Evolutionary conservation across 495 filamentous ascomycete species (phyloP).

Genomic region (Cairneyella variabilis): DNA sequence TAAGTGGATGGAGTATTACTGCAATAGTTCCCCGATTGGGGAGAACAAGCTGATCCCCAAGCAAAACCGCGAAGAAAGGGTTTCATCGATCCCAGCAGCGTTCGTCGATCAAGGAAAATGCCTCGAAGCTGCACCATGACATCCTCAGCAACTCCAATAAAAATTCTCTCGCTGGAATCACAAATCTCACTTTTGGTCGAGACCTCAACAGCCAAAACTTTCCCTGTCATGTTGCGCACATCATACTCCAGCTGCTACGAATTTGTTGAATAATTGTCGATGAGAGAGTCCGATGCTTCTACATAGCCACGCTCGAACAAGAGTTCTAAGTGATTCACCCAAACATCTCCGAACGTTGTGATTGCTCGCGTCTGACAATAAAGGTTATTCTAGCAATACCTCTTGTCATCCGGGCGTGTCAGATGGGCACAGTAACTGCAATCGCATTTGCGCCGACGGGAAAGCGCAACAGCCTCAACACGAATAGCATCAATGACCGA

Average conservation of each 20-base stretch:
- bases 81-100: neutral
- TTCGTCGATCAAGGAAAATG: constrained; percentile 6
- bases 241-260: too few species aligned
- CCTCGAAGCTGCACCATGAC: constrained; percentile 7
- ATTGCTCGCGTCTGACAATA: neutral
- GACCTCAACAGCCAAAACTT: too few species aligned
- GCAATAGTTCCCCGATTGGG: constrained; percentile 1
- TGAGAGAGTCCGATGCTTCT: too few species aligned
- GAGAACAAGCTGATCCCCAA: neutral
- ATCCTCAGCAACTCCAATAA: constrained; percentile 5
- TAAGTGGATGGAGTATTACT: too few species aligned
- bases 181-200: too few species aligned
- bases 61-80: neutral
- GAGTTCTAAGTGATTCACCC: too few species aligned
- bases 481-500: constrained; percentile 6
- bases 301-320: too few species aligned
- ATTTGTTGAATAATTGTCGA: too few species aligned
- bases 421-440: neutral
- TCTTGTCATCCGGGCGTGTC: constrained; percentile 11
- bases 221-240: too few species aligned
- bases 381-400: too few species aligned
- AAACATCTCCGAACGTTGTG: neutral
- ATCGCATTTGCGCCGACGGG: neutral
- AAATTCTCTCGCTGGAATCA: too few species aligned
- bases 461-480: constrained; percentile 11